A percentile compares a stretch with the other conserved stretches of the same genome.
phyloP scores from a whole-genome alignment of 176 grass and related monocot genomes.

The Musa troglodytarum region DNA sequence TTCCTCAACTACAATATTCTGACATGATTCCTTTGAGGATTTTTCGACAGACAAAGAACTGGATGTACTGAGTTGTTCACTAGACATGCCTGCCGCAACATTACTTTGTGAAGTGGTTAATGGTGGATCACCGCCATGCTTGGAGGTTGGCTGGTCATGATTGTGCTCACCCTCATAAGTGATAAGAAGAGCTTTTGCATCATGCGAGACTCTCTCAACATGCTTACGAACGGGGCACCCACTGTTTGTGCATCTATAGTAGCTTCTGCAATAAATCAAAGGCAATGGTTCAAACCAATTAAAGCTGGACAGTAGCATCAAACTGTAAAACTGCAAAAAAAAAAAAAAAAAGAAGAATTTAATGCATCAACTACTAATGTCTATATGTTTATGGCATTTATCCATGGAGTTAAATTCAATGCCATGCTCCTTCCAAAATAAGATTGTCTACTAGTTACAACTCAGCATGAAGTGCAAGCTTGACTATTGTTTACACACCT shows the following conservation, averaged over 20 bases:
- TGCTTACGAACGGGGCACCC: slow-evolving; percentile 97
- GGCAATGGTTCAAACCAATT: background rate
- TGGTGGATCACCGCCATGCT: slow-evolving; percentile 25
- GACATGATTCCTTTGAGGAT: slow-evolving; percentile 2
- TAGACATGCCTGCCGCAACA: slow-evolving; percentile 8
- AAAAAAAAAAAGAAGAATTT: background rate
- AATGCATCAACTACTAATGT: background rate
- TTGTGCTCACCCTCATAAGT: slow-evolving; percentile 98
- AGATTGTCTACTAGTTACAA: background rate
- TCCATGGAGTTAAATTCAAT: too few species aligned
- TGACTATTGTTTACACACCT: too few species aligned
- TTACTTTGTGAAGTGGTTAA: slow-evolving; percentile 3
- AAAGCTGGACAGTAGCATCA: background rate
- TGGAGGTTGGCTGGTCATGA: slow-evolving; percentile 49
- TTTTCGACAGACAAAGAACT: slow-evolving; percentile 9
- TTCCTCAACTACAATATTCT: slow-evolving; percentile 15
- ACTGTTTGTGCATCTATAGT: slow-evolving; percentile 85
- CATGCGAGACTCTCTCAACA: slow-evolving; percentile 72
- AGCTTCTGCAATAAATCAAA: slow-evolving; percentile 58
- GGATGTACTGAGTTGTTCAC: slow-evolving; percentile 26
- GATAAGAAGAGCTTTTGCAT: slow-evolving; percentile 68
- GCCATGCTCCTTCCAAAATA: background rate
- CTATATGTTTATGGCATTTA: too few species aligned
- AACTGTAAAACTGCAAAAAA: background rate
- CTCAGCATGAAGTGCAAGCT: background rate